A percentile compares a stretch with the other conserved stretches of the same genome.
Evolutionary conservation across 768 basidiomycete species (phyloP).

Genomic region (Gautieria morchelliformis): DNA sequence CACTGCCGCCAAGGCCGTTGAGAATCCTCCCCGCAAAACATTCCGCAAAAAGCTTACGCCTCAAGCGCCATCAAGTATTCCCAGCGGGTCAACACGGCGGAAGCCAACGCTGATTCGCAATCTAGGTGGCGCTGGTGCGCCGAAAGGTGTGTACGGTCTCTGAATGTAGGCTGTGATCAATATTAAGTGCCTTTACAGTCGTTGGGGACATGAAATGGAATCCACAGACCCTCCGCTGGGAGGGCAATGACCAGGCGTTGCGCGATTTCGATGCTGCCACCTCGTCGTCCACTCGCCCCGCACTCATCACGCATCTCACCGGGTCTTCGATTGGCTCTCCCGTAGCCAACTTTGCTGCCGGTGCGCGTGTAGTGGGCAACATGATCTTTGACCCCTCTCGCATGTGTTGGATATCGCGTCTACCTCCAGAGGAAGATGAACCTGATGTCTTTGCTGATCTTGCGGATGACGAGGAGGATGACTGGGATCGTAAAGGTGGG

Average conservation of each 20-base stretch:
- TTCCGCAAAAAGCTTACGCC: conserved; percentile 33
- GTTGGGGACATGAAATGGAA: conserved; percentile 99
- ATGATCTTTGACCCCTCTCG: conserved; percentile 94
- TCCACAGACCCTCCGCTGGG: conserved; percentile 82
- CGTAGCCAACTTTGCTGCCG: conserved; percentile 51
- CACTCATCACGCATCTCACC: conserved; percentile 89
- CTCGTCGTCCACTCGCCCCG: conserved; percentile 80
- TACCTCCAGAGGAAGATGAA: conserved; percentile 84
- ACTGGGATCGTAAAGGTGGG: conserved; percentile 64
- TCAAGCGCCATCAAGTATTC: conserved; percentile 30
- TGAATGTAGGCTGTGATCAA: neutral
- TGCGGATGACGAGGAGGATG: conserved; percentile 76
- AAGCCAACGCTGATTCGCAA: conserved; percentile 88
- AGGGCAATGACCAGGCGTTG: conserved; percentile 89
- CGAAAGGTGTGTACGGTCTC: conserved; percentile 53
- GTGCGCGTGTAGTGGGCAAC: conserved; percentile 87
- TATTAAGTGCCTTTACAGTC: conserved; percentile 37
- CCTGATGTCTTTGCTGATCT: conserved; percentile 93
- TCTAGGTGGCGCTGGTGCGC: conserved; percentile 51
- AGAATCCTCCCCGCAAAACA: conserved; percentile 19
- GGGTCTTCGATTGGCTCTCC: conserved; percentile 82
- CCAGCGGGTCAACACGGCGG: conserved; percentile 37
- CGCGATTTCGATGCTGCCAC: conserved; percentile 81
- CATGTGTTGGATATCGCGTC: conserved; percentile 91
- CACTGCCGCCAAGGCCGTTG: conserved; percentile 29